Evolutionary conservation across 495 filamentous ascomycete genomes (phyloP), one percentile per base, ranked within the genome.

Genomic region (Recurvomyces mirabilis): DNA sequence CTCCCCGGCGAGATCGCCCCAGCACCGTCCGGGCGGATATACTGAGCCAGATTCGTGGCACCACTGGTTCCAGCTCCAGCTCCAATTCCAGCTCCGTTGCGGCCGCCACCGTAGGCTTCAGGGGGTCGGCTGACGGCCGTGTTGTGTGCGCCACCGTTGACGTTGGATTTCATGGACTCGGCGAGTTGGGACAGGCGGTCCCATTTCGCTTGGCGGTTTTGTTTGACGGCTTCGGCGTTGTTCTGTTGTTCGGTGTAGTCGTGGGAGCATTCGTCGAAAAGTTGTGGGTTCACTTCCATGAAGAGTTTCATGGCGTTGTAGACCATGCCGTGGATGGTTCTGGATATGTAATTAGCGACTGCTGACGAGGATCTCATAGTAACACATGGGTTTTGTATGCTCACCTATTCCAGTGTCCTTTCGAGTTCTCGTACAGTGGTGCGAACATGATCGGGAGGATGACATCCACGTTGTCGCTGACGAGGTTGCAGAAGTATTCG

Each of bases 281-380:
- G 79, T 57, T 93, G 86, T 13, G 91, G 91, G 55, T 99, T 96
- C 56, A 99, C 95, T 63, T 99, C 91, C 91, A 99, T 99, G 65
- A 99, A 99, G 33, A 99, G 79, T 60, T 99, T 99, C 91, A 99
- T 99, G 36, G 91, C 91, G 58, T 96, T 99, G 60, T 96, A 99
- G 14, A 99, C 91, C 93, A 99, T 96, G 57, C 93, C 91, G 56
- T 99, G 93, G 52, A 99, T 99, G 10, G 91, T 99, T 51, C 91
- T 98, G 38, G 5, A 31, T 2, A n/a, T n/a, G n/a, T n/a, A n/a
- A n/a, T n/a, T n/a, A n/a, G n/a, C n/a, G n/a, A n/a, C n/a, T n/a
- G n/a, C n/a, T n/a, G n/a, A n/a, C n/a, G n/a, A n/a, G n/a, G n/a
- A n/a, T n/a, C n/a, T n/a, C n/a, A n/a, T n/a, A n/a, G n/a, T n/a